Evolutionary conservation across 129 eudicot species (phyloP), one percentile per base, ranked within the genome.

Genomic region (Smallanthus sonchifolius): DNA sequence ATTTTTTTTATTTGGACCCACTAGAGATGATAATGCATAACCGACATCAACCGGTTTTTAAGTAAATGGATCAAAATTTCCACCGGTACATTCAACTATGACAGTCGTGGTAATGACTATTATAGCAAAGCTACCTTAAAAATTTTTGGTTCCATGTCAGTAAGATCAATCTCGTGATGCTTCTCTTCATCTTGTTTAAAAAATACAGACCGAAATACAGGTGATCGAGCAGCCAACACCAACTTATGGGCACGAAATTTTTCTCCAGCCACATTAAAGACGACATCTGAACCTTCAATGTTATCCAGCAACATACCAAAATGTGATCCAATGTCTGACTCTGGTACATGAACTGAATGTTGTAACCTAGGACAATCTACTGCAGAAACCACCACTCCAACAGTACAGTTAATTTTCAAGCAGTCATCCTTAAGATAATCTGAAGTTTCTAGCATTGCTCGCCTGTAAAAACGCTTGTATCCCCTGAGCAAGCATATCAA

Each of bases 391-490:
- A 92, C 98, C 62, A 92, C 98, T 70, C 98, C 98, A 66, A 92
- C 96, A 55, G 96, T 92, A 67, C 98, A 92, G 75, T 92, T 87
- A 62, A 92, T 87, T 79, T 80, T 92, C 84, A 89, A 73, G 77
- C 98, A 89, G 68, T 92, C 98, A 77, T 92, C 96, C 80, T 87
- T 89, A 7, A 92, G 93, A 81, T 84, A 92, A 78, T 86, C 94
- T 75, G 97, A 92, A 28, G 79, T 76, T 69, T 92, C 98, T 17
- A 92, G 92, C 77, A 84, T 51, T 13, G 87, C 83, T 69, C 98
- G 77, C 83, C 89, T 76, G 73, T 82, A 92, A 65, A 92, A 92
- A 5, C 94, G 96, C 80, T 92, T 92, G 84, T 92, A 92, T 65
- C 97, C 97, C 97, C 97, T 92, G 83, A 35, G 81, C 72, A 67